These are phyloP conservation scores for Coprinopsis marcescibilis DNA, from an alignment of 768 basidiomycete genomes.

Conservation along the genomic window DNA sequence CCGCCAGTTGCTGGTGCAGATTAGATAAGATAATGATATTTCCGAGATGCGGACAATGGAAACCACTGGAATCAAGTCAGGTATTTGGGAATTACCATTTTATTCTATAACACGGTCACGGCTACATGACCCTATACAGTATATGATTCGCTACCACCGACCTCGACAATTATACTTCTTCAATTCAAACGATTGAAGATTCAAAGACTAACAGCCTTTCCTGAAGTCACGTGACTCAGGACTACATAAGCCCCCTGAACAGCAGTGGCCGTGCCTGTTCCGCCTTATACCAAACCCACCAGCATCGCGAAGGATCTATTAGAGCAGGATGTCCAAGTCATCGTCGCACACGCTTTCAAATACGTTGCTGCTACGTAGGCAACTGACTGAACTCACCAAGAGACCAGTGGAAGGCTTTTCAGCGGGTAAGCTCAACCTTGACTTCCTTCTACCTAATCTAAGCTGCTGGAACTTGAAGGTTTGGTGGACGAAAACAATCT, in stretches of 20 bases:
- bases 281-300: background rate
- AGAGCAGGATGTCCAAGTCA: slow-evolving; percentile 13
- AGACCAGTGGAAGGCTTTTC: slow-evolving; percentile 95
- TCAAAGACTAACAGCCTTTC: no score
- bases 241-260: background rate
- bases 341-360: slow-evolving; percentile 32
- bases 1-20: background rate
- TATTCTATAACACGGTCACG: no score
- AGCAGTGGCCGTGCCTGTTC: background rate
- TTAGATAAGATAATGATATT: background rate
- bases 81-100: no score
- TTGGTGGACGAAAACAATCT: slow-evolving; percentile 93
- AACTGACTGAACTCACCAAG: slow-evolving; percentile 84
- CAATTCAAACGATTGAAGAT: no score
- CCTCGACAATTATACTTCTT: no score
- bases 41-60: no score
- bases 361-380: slow-evolving; percentile 68
- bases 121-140: no score
- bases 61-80: no score
- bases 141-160: no score
- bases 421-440: slow-evolving; percentile 51
- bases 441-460: slow-evolving; percentile 19
- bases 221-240: background rate
- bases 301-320: slow-evolving; percentile 14
- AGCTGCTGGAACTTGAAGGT: slow-evolving; percentile 39